A percentile compares a stretch with the other conserved stretches of the same genome.
phyloP scores from a whole-genome alignment of 2,329 filamentous ascomycete genomes.

The Xylariaceae sp. region DNA sequence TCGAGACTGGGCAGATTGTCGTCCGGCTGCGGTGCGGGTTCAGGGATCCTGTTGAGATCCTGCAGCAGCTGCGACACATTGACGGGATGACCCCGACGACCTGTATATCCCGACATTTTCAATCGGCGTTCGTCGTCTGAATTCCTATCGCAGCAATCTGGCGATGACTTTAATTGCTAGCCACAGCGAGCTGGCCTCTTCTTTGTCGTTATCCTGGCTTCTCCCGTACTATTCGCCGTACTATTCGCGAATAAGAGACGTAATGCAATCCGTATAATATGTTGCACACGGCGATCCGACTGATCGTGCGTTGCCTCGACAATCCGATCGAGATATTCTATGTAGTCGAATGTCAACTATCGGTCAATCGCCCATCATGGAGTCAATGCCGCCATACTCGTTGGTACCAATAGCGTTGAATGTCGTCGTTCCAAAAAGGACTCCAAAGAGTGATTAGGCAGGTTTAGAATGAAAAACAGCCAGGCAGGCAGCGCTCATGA shows the following conservation, averaged over 20 bases:
- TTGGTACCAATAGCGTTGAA: constrained; percentile 3
- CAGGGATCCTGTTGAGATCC: constrained; percentile 71
- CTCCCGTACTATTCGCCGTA: background rate
- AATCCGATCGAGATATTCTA: background rate
- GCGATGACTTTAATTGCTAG: background rate
- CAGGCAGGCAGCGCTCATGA: constrained; percentile 10
- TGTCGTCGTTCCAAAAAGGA: constrained; percentile 2
- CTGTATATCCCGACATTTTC: constrained; percentile 49
- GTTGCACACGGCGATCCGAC: background rate
- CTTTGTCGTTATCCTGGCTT: background rate
- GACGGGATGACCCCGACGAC: constrained; percentile 61
- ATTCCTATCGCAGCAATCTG: constrained; percentile 1
- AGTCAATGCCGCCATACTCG: background rate
- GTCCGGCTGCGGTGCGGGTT: constrained; percentile 47
- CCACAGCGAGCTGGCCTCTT: background rate
- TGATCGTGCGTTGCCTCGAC: background rate
- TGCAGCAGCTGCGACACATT: constrained; percentile 89
- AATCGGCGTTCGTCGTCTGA: background rate
- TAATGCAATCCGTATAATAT: background rate
- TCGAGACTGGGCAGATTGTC: constrained; percentile 19
- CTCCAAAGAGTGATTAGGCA: background rate
- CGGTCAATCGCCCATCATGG: background rate
- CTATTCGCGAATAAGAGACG: too few species aligned
- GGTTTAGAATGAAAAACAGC: constrained; percentile 10
- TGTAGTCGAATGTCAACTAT: constrained; percentile 1